Base-by-base conservation (phyloP, 1,284 basidiomycete genomes). In the Microstroma glucosiphilum region DNA sequence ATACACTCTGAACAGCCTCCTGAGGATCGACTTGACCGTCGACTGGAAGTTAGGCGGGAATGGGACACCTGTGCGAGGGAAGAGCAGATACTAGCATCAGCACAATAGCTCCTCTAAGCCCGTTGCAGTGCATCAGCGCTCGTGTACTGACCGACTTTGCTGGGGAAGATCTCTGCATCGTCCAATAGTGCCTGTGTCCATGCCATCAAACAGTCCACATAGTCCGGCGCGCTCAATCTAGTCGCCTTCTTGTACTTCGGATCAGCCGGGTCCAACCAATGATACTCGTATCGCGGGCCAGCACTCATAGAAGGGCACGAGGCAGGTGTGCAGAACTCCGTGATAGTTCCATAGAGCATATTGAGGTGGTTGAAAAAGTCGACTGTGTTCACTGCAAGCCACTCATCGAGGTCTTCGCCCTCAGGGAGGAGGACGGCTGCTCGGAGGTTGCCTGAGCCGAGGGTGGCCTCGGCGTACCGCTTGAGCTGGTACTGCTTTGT, bases 301-400 rank as follows among this genome's bases (percentile, higher is more conserved):
- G 96, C 94, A 76, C 92, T 96, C 96, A 99, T 99, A 70, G 96
- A 89, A 6, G 92, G 92, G 79, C 96, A 99, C 89, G 94, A 70
- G 49, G 69, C 59, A 19, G 72, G 60, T 9, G 75, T 75, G 67
- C 76, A 79, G 56, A 79, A 78, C 57, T 79, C 77, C 46, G 77
- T 76, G 46, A 79, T 70, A 43, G 76, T 78, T 11, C 77, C 77
- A 60, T 79, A 79, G 43, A 79, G 70, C 69, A 79, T 79, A 65
- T 79, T 79, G 60, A 79, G 69, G 57, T 79, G 77, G 56, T 79
- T 79, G 69, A 79, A 79, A 62, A 79, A 79, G 64, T 79, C 77
- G 58, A 78, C 75, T 55, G 76, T 79, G 69, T 79, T 75, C 57
- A 79, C 73, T 7, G 77, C 77, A 8, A 79, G 63, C 77, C 77